These are phyloP conservation scores for Ogataea kodamae DNA, from an alignment of 805 yeast species.

Conservation along the genomic window DNA sequence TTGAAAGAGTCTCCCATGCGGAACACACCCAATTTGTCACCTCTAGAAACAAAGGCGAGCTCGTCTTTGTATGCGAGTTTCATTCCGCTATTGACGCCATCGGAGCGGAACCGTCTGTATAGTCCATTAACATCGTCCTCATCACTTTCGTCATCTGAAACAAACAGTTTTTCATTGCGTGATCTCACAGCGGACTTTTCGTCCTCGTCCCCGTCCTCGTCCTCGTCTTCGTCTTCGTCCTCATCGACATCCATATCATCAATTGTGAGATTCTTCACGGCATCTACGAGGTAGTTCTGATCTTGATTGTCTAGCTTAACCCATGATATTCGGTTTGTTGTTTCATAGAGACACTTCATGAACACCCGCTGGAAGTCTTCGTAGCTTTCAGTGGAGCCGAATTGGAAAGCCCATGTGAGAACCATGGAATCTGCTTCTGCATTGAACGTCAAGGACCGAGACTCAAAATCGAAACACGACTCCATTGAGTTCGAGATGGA, in stretches of 20 bases:
- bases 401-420: slow-evolving; percentile 62
- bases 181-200: slow-evolving; percentile 18
- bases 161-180: slow-evolving; percentile 5
- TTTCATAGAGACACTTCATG: slow-evolving; percentile 59
- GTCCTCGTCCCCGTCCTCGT: slow-evolving; percentile 32
- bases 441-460: slow-evolving; percentile 64
- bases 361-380: slow-evolving; percentile 50
- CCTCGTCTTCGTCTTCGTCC: slow-evolving; percentile 29
- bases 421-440: slow-evolving; percentile 40
- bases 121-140: slow-evolving; percentile 20
- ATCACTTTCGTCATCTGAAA: slow-evolving; percentile 33
- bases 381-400: slow-evolving; percentile 39
- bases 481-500: slow-evolving; percentile 48
- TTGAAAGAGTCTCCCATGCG: slow-evolving; percentile 50
- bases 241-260: slow-evolving; percentile 30
- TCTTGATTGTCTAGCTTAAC: slow-evolving; percentile 40
- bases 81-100: slow-evolving; percentile 51
- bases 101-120: slow-evolving; percentile 22
- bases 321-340: slow-evolving; percentile 51
- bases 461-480: slow-evolving; percentile 61
- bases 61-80: slow-evolving; percentile 69
- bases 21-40: slow-evolving; percentile 77
- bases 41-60: slow-evolving; percentile 76
- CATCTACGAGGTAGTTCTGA: slow-evolving; percentile 53
- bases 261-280: slow-evolving; percentile 42